These are phyloP conservation scores for Aspergillus oerlinghausenensis DNA, from an alignment of 2,329 filamentous ascomycete genomes.

Conservation along the genomic window DNA sequence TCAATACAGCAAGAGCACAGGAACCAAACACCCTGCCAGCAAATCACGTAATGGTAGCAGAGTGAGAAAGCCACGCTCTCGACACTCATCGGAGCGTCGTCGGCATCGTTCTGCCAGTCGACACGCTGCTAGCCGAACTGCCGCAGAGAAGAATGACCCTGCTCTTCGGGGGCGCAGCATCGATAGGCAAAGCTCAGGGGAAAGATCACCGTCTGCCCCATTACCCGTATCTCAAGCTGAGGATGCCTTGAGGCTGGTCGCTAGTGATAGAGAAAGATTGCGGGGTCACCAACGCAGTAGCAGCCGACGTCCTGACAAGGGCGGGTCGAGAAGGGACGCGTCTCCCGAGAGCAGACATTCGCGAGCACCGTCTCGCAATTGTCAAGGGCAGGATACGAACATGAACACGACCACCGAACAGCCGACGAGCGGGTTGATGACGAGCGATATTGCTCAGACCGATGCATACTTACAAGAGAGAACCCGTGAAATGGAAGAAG, in stretches of 20 bases:
- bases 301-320: conserved; percentile 46
- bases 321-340: conserved; percentile 39
- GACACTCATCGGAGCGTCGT: conserved; percentile 24
- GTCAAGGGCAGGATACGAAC: conserved; percentile 25
- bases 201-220: conserved; percentile 74
- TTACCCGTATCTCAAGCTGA: conserved; percentile 70
- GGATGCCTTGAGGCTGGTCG: conserved; percentile 48
- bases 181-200: conserved; percentile 54
- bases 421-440: conserved; percentile 6
- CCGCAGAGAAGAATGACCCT: conserved; percentile 22
- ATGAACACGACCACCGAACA: conserved; percentile 3
- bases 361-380: conserved; percentile 32
- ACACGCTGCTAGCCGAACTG: conserved; percentile 35
- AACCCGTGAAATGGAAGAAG: conserved; percentile 5
- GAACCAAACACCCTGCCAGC: conserved; percentile 45
- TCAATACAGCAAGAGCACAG: conserved; percentile 42
- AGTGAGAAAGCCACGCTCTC: conserved; percentile 43
- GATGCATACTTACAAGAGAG: conserved; percentile 6
- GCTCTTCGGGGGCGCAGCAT: conserved; percentile 56
- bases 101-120: conserved; percentile 41
- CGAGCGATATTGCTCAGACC: conserved; percentile 8
- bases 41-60: conserved; percentile 46
- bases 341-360: conserved; percentile 44
- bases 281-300: conserved; percentile 49
- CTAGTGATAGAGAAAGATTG: conserved; percentile 42